phyloP scores from a whole-genome alignment of 2,329 filamentous ascomycete species.

The Leptographium wingfieldii region DNA sequence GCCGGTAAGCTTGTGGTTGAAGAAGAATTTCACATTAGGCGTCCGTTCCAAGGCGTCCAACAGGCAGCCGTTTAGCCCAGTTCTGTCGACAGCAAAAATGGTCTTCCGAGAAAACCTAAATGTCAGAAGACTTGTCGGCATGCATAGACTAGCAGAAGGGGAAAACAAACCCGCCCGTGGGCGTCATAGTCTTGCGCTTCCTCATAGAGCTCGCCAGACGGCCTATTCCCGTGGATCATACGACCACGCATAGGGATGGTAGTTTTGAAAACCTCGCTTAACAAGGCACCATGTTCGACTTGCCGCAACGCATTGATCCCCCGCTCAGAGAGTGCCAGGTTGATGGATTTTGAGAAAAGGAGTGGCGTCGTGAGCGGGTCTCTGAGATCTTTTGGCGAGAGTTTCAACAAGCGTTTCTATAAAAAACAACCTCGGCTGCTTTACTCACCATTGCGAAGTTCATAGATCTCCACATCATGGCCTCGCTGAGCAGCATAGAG shows the following conservation, averaged over 20 bases:
- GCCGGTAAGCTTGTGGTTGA: conserved; percentile 85
- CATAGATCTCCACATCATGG: conserved; percentile 85
- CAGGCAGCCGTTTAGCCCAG: conserved; percentile 67
- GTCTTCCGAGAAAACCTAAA: conserved; percentile 33
- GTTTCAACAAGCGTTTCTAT: too few species aligned
- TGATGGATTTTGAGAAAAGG: conserved; percentile 98
- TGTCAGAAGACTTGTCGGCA: too few species aligned
- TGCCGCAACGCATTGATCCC: conserved; percentile 79
- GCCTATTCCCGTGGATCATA: conserved; percentile 75
- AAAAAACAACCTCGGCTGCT: too few species aligned
- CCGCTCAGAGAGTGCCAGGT: conserved; percentile 83
- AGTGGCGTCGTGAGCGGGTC: conserved; percentile 71
- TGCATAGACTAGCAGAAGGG: background rate
- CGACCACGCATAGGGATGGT: conserved; percentile 91
- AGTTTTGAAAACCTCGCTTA: conserved; percentile 60
- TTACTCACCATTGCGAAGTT: conserved; percentile 66
- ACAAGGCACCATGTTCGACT: conserved; percentile 51
- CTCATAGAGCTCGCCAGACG: conserved; percentile 56
- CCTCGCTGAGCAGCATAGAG: conserved; percentile 84
- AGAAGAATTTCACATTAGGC: conserved; percentile 83
- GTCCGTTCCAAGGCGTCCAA: conserved; percentile 72
- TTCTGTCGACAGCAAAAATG: conserved; percentile 78
- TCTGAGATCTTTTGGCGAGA: conserved; percentile 56
- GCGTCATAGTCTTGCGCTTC: conserved; percentile 82
- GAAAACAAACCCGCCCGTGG: conserved; percentile 57